Percentiles rank a stretch among this genome's conserved stretches.
Conservation (phyloP, 23 red algal genomes). For the Cyanidioschyzon merolae region DNA sequence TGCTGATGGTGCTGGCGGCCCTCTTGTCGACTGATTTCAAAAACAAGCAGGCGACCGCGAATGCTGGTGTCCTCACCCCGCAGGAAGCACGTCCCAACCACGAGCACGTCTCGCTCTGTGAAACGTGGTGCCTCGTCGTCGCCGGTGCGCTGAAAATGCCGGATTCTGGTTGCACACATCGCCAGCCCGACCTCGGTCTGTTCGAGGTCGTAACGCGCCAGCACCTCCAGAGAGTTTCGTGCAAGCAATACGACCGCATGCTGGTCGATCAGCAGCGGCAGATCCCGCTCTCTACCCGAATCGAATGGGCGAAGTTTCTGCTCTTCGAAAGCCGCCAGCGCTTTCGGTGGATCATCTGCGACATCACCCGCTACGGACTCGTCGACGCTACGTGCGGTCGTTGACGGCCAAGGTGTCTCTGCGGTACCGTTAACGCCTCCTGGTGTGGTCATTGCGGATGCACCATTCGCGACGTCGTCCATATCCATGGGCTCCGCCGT, state of each 20-base stretch:
- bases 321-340: neutral
- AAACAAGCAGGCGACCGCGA: slow-evolving; percentile 71
- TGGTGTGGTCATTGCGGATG: neutral
- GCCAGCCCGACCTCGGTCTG: neutral
- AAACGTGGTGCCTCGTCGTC: neutral
- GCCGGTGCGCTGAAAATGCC: neutral
- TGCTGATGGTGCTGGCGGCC: too few species aligned
- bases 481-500: neutral
- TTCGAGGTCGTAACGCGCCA: slow-evolving; percentile 2
- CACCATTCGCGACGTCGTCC: neutral
- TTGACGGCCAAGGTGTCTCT: neutral
- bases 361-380: neutral
- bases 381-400: neutral
- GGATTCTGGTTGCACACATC: slow-evolving; percentile 2
- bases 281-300: neutral
- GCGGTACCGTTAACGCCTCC: neutral
- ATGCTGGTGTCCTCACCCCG: slow-evolving; percentile 77
- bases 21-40: slow-evolving; percentile 79
- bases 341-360: neutral
- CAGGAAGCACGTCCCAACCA: slow-evolving; percentile 67
- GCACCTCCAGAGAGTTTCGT: neutral
- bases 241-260: neutral
- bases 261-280: neutral
- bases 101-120: slow-evolving; percentile 47
- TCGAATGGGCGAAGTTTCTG: neutral